Base-by-base conservation (phyloP, 148 eudicot genomes). In the Fallopia convolvulus region DNA sequence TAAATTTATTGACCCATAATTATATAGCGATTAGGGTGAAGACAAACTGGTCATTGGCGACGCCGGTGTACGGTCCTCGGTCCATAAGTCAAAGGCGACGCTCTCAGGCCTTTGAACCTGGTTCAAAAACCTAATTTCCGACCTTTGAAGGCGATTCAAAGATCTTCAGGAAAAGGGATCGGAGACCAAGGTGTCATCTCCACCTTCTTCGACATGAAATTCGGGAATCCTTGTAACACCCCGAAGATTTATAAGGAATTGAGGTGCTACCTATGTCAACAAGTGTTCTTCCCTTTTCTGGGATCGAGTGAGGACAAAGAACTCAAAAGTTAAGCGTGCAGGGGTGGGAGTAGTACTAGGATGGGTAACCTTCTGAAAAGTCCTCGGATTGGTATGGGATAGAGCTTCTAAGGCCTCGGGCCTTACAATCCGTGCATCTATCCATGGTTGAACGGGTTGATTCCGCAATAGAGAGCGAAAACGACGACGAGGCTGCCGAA, bases 41-140 rank as follows among this genome's bases (percentile, higher is more conserved):
- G n/a, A 94, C 26, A 77, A 94, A 20, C 50, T 97, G 86, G 4
- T 97, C 98, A 75, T 94, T 97, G 70, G 98, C 97, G 2, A 94
- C 85, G 4, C 98, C 97, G 6, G 92, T 83, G 66, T 94, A 92
- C 3, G 97, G 98, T 0, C 98, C 98, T 15, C 86, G 88, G 0
- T 93, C 98, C 44, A 23, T 50, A 91, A 91, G 76, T 94, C 98
- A 70, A 94, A 94, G 0, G 87, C 95, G 53, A 94, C 50, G 80
- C 97, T 92, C 74, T 94, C 98, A 14, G 98, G 97, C 3, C 98
- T 97, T 41, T 90, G 95, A 13, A 94, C 76, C 75, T 92, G 92
- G 75, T 90, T 86, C 85, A 84, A 2, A 39, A 87, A 90, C 84
- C 76, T 86, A 13, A 92, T 82, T 44, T 94, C 93, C 47, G 98